A percentile compares a stretch with the other conserved stretches of the same genome.
Conservation (phyloP, 495 filamentous ascomycete genomes). For the Neurospora tetrasperma region DNA sequence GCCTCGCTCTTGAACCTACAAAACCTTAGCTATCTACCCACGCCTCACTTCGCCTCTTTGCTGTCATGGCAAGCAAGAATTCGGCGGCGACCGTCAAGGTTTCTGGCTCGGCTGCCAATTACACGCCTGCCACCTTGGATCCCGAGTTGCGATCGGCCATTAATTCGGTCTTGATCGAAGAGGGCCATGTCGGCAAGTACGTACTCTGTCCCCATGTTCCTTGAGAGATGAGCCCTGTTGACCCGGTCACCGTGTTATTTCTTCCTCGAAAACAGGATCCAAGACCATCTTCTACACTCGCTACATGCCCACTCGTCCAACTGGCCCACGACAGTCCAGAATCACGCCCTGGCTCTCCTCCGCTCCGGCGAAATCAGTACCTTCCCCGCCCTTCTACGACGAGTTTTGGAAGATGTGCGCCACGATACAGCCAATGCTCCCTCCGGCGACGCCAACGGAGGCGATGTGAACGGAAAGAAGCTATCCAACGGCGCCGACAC, state of each 20-base stretch:
- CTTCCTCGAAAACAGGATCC: constrained; percentile 32
- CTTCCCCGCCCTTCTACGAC: constrained; percentile 41
- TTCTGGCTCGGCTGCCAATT: constrained; percentile 37
- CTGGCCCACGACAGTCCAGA: constrained; percentile 44
- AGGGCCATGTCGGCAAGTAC: constrained; percentile 41
- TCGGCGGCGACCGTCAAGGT: constrained; percentile 43
- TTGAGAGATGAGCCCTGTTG: background rate
- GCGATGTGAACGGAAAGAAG: constrained; percentile 15
- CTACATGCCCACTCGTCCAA: constrained; percentile 41
- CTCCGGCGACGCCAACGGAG: constrained; percentile 14
- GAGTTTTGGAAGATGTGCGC: constrained; percentile 44
- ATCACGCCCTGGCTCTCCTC: constrained; percentile 41
- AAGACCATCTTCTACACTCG: constrained; percentile 44
- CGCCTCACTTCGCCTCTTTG: background rate
- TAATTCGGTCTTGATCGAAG: constrained; percentile 36
- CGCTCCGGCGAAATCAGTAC: constrained; percentile 42
- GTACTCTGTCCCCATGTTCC: background rate
- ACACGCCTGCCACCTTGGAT: constrained; percentile 41
- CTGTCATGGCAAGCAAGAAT: constrained; percentile 30
- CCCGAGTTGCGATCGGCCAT: constrained; percentile 44
- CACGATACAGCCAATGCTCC: constrained; percentile 30
- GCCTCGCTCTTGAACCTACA: background rate
- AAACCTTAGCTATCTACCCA: background rate
- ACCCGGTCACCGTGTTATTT: background rate
- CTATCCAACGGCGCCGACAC: constrained; percentile 14